Evolutionary conservation across 2,329 filamentous ascomycete genomes (phyloP), one percentile per base, ranked within the genome.

Genomic region (Xylaria sp.): DNA sequence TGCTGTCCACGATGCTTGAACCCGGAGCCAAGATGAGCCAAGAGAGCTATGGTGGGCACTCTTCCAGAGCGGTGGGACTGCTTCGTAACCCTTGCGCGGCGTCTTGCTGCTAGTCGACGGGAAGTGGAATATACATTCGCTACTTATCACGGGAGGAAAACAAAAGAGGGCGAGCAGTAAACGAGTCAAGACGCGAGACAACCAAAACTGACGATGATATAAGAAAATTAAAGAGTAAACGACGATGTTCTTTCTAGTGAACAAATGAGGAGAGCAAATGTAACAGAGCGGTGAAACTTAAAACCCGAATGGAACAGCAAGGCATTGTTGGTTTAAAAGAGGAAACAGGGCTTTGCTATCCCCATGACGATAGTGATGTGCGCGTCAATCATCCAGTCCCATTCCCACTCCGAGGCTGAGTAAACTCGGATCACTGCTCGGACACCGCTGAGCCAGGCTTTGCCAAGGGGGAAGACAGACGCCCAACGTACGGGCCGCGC

Each of bases 1-100:
- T 46, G 70, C 15, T 46, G 49, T 23, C 60, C 25, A 36, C 46
- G 33, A 65, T 48, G 41, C 62, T 54, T 63, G 64, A 62, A 55
- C 51, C 48, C 57, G 46, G 56, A 58, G 31, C 25, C 28, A 15
- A 48, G 33, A 41, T 25, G 61, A 71, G 67, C 62, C 62, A 62
- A 69, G 59, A 36, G 25, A 49, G 51, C 48, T n/a, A 13, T 33
- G 8, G 63, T 58, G 55, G 64, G 39, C 15, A 49, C 59, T 66
- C n/a, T 64, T 65, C 68, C 72, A 70, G 70, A 59, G 60, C 67
- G 46, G 71, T 69, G 72, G 73, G 69, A 74, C 64, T 67, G 71
- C 74, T 74, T 75, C 73, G 75, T 76, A 67, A 75, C 68, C 74
- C 63, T 64, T 52, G 49, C 49, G 61, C 25, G 52, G 70, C 73